Evolutionary conservation across 164 flowering plant species (phyloP).

Genomic region (Annona cherimola): DNA sequence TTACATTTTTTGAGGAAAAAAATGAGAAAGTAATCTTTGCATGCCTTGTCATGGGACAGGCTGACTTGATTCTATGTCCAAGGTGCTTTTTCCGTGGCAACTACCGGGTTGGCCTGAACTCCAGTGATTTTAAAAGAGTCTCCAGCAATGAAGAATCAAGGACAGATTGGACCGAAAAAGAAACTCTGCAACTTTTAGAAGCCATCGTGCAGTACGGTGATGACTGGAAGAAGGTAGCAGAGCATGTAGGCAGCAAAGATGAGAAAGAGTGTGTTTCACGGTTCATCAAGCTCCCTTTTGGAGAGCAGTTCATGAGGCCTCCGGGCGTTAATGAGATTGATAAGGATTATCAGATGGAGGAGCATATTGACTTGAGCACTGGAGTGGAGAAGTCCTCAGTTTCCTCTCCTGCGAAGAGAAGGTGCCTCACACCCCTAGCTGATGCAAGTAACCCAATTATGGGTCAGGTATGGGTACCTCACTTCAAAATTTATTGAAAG

Average conservation of each 20-base stretch:
- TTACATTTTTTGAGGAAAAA: not conserved
- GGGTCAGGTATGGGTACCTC: slow-evolving; percentile 61
- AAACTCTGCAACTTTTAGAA: slow-evolving; percentile 84
- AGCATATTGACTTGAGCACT: slow-evolving; percentile 20
- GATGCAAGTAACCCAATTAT: slow-evolving; percentile 96
- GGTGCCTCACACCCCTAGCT: slow-evolving; percentile 78
- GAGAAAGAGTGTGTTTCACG: slow-evolving; percentile 81
- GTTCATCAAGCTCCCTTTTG: slow-evolving; percentile 86
- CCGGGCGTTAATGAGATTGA: slow-evolving; percentile 36
- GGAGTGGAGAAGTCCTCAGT: slow-evolving; percentile 17
- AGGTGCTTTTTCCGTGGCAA: slow-evolving; percentile 87
- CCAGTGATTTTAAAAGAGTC: slow-evolving; percentile 76
- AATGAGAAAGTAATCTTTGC: slow-evolving; percentile 2
- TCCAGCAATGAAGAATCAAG: slow-evolving; percentile 73
- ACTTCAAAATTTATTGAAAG: too few species aligned
- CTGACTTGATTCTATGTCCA: slow-evolving; percentile 80
- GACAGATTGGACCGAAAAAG: slow-evolving; percentile 78
- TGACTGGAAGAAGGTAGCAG: slow-evolving; percentile 90
- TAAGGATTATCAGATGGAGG: slow-evolving; percentile 20
- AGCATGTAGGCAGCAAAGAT: slow-evolving; percentile 74
- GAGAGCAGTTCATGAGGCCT: slow-evolving; percentile 58
- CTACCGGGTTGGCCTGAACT: slow-evolving; percentile 50
- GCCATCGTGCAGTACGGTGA: slow-evolving; percentile 81
- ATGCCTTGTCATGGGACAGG: slow-evolving; percentile 32
- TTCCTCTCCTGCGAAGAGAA: slow-evolving; percentile 40